Percentiles rank a stretch among this genome's conserved stretches.
phyloP scores from a whole-genome alignment of 2,329 filamentous ascomycete species.

The Paecilomyces dactylethromorphus region DNA sequence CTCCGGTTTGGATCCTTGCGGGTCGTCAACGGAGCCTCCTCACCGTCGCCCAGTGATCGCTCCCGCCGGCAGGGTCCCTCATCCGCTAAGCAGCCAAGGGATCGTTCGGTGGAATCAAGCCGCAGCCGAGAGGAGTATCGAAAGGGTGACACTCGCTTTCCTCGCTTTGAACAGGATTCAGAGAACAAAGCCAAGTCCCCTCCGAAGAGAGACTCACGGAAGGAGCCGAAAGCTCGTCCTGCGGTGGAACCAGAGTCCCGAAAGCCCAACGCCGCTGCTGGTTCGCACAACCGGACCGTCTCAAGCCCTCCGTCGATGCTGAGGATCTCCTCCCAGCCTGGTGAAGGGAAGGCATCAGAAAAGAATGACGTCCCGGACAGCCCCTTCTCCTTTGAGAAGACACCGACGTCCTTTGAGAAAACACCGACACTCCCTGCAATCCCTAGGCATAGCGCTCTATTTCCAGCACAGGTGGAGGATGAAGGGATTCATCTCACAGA shows the following conservation, averaged over 20 bases:
- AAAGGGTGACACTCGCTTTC: not conserved
- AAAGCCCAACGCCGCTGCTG: not conserved
- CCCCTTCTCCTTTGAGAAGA: slow-evolving; percentile 29
- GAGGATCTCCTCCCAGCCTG: slow-evolving; percentile 13
- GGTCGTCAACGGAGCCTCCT: slow-evolving; percentile 32
- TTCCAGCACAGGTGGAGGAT: slow-evolving; percentile 11
- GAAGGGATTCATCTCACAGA: slow-evolving; percentile 12
- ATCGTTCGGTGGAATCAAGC: slow-evolving; percentile 7
- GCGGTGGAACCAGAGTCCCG: not conserved
- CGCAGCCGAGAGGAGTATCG: not conserved
- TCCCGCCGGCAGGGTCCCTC: slow-evolving; percentile 12
- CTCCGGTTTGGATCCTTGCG: slow-evolving; percentile 35
- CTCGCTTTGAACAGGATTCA: not conserved
- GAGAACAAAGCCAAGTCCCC: not conserved
- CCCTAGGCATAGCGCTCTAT: slow-evolving; percentile 6
- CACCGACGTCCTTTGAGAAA: slow-evolving; percentile 26
- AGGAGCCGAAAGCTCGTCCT: not conserved
- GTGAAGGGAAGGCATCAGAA: slow-evolving; percentile 8
- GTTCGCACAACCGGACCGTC: not conserved
- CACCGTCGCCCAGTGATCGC: slow-evolving; percentile 31
- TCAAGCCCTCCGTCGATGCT: slow-evolving; percentile 6
- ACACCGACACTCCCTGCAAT: slow-evolving; percentile 17
- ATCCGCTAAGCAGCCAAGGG: not conserved
- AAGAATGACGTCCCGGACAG: slow-evolving; percentile 20
- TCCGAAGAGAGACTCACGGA: not conserved